Percentiles rank a stretch among this genome's conserved stretches.
phyloP scores from a whole-genome alignment of 257 asterid species.

The Galeopsis tetrahit region DNA sequence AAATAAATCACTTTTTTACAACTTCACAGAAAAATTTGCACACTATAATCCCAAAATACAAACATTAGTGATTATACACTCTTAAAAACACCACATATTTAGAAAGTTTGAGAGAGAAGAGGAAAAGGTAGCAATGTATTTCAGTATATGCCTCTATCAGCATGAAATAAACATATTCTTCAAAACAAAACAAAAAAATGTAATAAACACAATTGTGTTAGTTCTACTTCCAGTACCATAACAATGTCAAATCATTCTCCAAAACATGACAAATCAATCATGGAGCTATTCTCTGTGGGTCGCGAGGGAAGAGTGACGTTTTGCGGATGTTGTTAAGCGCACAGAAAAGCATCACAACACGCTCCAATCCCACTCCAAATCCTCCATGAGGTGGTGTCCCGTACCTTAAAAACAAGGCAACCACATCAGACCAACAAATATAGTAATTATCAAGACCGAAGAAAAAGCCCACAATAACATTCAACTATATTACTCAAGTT shows the following conservation, averaged over 20 bases:
- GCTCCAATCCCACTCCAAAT: slow-evolving; percentile 93
- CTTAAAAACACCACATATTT: too few species aligned
- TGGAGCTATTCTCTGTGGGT: slow-evolving; percentile 76
- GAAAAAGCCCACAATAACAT: neutral
- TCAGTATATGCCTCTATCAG: neutral
- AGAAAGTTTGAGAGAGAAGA: neutral
- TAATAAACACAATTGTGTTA: neutral
- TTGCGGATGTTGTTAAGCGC: slow-evolving; percentile 85
- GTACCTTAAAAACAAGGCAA: slow-evolving; percentile 45
- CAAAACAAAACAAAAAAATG: too few species aligned
- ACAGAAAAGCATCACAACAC: slow-evolving; percentile 89
- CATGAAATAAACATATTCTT: neutral
- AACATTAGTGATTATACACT: too few species aligned
- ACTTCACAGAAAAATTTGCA: too few species aligned
- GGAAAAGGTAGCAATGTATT: neutral
- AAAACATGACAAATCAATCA: slow-evolving; percentile 33
- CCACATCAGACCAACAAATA: slow-evolving; percentile 11
- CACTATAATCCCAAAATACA: too few species aligned
- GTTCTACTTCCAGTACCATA: neutral
- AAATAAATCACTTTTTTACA: too few species aligned
- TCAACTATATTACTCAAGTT: too few species aligned
- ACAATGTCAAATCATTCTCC: slow-evolving; percentile 11
- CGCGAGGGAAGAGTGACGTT: slow-evolving; percentile 89
- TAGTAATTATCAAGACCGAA: neutral
- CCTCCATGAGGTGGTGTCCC: slow-evolving; percentile 94